Evolutionary conservation across 352 stramenopile genomes (phyloP), one percentile per base, ranked within the genome.

Genomic region (Halophytophthora batemanensis): DNA sequence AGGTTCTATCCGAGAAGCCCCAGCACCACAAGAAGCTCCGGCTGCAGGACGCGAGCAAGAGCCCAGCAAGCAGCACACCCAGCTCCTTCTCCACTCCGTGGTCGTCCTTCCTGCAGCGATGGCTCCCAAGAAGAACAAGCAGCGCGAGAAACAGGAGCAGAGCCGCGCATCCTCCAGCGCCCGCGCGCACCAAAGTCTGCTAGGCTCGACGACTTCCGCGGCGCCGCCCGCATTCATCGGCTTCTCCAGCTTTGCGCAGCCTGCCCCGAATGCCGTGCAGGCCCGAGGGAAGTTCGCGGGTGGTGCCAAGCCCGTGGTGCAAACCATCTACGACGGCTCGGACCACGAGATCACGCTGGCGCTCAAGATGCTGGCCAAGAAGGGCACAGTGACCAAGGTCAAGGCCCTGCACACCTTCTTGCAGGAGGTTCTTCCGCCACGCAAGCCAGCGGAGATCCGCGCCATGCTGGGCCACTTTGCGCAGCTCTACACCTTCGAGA

Each of bases 281-380:
- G 47, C 52, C 37, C 17, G 33, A 18, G 21, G 62, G n/a, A 55
- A 56, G n/a, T 18, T 48, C 8, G 37, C 55, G n/a, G 45, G 64
- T 8, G 49, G 53, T 41, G 34, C 23, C 40, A 54, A 43, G 34
- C 33, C 64, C 11, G 55, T 54, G 0, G 69, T 69, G 17, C 64
- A 74, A 33, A 79, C 62, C 31, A 82, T 93, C 36, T 94, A 94
- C 61, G 77, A 91, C 34, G 83, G 83, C 10, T 53, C 69, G 14
- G 83, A 94, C 71, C 74, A 88, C 48, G 81, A 90, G 23, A 81
- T 94, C 41, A 53, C 75, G 21, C 59, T 92, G 54, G 76, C 74
- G 35, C 76, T 94, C 50, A 94, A 94, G 61, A 90, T 91, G 81
- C 59, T 94, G 37, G 74, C 73, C 33, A 94, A 94, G 66, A 91